Conservation (phyloP, 139 green algal genomes). For the Chlamydomonas applanata region DNA sequence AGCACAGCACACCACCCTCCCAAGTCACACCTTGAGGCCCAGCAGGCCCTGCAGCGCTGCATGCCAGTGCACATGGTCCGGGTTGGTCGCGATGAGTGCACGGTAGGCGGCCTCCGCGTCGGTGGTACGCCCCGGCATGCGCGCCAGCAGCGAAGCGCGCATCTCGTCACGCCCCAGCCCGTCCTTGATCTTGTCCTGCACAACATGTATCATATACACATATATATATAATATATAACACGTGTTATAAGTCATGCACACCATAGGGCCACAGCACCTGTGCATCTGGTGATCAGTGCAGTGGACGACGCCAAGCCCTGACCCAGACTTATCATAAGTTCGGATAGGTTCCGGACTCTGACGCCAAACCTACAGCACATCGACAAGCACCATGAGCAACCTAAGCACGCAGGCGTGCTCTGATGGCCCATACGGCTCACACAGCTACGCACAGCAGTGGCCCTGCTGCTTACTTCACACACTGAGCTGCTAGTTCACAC, state of each 20-base stretch:
- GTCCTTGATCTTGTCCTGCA: slow-evolving; percentile 76
- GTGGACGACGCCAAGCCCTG: too few relatives aligned
- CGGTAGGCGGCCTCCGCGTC: slow-evolving; percentile 75
- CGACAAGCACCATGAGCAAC: too few relatives aligned
- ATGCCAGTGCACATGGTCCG: slow-evolving; percentile 82
- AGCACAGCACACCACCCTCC: neutral
- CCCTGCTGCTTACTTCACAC: neutral
- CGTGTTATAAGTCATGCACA: neutral
- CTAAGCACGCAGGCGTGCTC: too few relatives aligned
- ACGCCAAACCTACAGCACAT: too few relatives aligned
- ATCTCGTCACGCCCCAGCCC: slow-evolving; percentile 62
- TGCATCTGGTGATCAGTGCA: too few relatives aligned
- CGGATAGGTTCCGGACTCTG: too few relatives aligned
- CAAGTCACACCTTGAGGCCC: slow-evolving; percentile 40
- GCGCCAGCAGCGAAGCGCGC: slow-evolving; percentile 61
- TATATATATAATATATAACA: neutral
- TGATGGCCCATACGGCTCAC: too few relatives aligned
- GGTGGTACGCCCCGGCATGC: slow-evolving; percentile 22
- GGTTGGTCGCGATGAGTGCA: slow-evolving; percentile 67
- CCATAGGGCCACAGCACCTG: neutral
- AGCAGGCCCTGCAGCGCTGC: slow-evolving; percentile 60
- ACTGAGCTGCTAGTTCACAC: too few relatives aligned
- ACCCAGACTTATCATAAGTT: too few relatives aligned
- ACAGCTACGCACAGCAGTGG: neutral
- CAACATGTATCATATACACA: neutral